phyloP scores from a whole-genome alignment of 352 stramenopile species.

The Pythium volutum region DNA sequence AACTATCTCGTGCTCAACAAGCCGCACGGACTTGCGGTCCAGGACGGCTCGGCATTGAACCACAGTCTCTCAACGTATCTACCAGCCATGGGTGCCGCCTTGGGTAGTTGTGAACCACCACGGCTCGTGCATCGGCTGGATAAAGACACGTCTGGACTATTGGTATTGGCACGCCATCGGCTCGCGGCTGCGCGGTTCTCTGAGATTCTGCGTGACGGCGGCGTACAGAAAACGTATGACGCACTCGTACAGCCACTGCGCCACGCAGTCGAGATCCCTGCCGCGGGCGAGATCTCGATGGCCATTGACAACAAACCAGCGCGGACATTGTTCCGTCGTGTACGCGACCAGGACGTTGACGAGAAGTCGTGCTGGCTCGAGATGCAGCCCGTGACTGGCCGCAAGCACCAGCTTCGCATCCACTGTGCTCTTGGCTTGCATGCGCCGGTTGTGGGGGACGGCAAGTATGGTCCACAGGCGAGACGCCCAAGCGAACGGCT shows the following conservation, averaged over 20 bases:
- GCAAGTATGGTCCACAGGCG: conserved; percentile 30
- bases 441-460: conserved; percentile 55
- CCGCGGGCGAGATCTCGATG: conserved; percentile 28
- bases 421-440: conserved; percentile 45
- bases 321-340: conserved; percentile 32
- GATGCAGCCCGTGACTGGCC: conserved; percentile 50
- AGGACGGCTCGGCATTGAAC: conserved; percentile 43
- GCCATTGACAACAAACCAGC: conserved; percentile 49
- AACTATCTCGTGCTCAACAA: conserved; percentile 74
- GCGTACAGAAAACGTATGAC: conserved; percentile 60
- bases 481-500: conserved; percentile 26
- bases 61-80: conserved; percentile 49
- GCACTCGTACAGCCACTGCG: conserved; percentile 33
- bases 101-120: conserved; percentile 28
- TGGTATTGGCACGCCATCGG: conserved; percentile 64
- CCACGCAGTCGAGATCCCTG: conserved; percentile 18
- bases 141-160: conserved; percentile 61
- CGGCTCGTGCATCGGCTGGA: conserved; percentile 69
- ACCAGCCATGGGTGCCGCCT: conserved; percentile 29
- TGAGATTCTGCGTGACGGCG: conserved; percentile 32
- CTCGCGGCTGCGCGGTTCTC: conserved; percentile 65
- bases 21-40: conserved; percentile 61
- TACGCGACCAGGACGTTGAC: background rate
- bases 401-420: conserved; percentile 67
- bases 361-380: conserved; percentile 37